Base-by-base conservation (phyloP, 2,329 filamentous ascomycete genomes). In the Penicillium sp. region DNA sequence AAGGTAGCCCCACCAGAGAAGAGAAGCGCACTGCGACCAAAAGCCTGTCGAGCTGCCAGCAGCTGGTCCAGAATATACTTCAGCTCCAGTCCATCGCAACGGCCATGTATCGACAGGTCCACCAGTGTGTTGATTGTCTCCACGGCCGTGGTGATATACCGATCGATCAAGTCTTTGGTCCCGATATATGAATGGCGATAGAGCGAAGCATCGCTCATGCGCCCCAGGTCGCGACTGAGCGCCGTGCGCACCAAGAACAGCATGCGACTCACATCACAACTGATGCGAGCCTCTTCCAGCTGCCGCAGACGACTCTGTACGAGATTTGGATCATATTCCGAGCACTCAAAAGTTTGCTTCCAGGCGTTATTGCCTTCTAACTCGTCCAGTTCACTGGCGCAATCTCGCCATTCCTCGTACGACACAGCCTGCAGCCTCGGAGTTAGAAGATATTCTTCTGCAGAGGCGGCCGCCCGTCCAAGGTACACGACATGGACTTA, bases 1-100 rank as follows among this genome's bases (percentile, higher is more conserved):
- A 95, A 89, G 0, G 90, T 93, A 1, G 87, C 89, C 2, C 90
- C 90, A 7, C 90, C 90, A 4, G 89, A 95, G 9, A 95, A 75
- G 9, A 95, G 75, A 42, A 95, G 73, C 0, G 89, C 90, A 55
- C 86, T 93, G 54, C 89, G 80, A n/a, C 89, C 89, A 63, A 90
- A 95, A 30, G 87, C 87, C 63, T 91, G 87, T 33, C 88, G 81
- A 1, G 88, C 81, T 47, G 82, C 80, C 38, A 91, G 70, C 55
- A 93, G 76, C 49, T 83, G 81, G 46, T 91, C 86, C 5, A 90
- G 75, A 4, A 85, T 75, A 47, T 77, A 72, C 48, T 74, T 80
- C 36, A 82, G 75, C 42, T 85, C 81, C 31, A 87, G 62, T 5
- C 76, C 79, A 42, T 80, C 75, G 43, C 71, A 70, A 27, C 70